A percentile compares a stretch with the other conserved stretches of the same genome.
Evolutionary conservation across 1,139 yeast species (phyloP).

Genomic region (Diutina mesorugosa): DNA sequence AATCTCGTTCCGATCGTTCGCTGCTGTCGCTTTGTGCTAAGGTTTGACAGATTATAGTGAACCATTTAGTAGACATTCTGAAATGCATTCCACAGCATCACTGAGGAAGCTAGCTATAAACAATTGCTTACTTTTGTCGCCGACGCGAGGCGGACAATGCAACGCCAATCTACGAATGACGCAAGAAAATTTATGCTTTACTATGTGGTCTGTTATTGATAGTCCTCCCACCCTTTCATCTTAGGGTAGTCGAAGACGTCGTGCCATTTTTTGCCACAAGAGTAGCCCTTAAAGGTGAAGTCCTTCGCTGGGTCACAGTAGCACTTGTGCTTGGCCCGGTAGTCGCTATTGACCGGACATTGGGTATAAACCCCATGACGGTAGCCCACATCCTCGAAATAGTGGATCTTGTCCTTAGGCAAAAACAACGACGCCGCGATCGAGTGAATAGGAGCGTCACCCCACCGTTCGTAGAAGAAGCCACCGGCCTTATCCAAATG

Average conservation of each 20-base stretch:
- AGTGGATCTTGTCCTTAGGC: slow-evolving; percentile 54
- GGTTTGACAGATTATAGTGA: no score
- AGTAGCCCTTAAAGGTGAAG: slow-evolving; percentile 78
- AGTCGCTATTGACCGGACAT: slow-evolving; percentile 56
- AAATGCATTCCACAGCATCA: no score
- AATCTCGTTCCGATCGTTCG: no score
- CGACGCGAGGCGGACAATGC: no score
- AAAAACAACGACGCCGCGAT: slow-evolving; percentile 73
- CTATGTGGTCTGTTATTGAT: not conserved
- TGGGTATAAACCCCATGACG: slow-evolving; percentile 67
- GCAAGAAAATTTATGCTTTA: not conserved
- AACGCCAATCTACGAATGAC: not conserved
- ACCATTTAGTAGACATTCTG: no score
- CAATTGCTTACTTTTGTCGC: no score
- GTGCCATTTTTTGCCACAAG: slow-evolving; percentile 70
- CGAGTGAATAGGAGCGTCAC: slow-evolving; percentile 87
- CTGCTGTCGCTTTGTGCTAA: no score
- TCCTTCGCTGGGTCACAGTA: slow-evolving; percentile 62
- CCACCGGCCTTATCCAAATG: slow-evolving; percentile 71
- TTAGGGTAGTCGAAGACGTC: slow-evolving; percentile 46
- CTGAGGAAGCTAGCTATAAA: no score
- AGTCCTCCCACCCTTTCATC: slow-evolving; percentile 59
- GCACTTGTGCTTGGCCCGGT: slow-evolving; percentile 46
- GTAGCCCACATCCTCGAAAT: slow-evolving; percentile 76
- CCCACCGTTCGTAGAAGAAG: slow-evolving; percentile 87